These are phyloP conservation scores for Pseudomonodictys pantanalensis DNA, from an alignment of 495 filamentous ascomycete species.

Conservation along the genomic window DNA sequence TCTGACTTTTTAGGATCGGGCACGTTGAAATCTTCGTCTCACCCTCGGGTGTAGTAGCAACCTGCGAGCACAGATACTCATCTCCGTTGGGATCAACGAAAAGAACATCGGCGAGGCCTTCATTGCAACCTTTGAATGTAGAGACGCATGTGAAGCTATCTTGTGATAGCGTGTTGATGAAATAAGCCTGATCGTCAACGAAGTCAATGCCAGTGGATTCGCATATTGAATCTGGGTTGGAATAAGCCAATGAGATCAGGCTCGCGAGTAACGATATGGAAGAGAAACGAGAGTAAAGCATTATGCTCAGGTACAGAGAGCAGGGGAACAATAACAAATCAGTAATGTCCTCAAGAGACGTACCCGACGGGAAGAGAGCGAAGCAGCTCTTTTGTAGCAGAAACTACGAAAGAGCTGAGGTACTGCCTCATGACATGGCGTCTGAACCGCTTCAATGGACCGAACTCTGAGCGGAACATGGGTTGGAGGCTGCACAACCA, in stretches of 20 bases:
- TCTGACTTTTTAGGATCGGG: slow-evolving; percentile 38
- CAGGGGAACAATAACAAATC: background rate
- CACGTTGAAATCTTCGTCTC: slow-evolving; percentile 38
- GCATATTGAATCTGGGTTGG: slow-evolving; percentile 25
- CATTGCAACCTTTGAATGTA: slow-evolving; percentile 38
- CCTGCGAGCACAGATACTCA: slow-evolving; percentile 36
- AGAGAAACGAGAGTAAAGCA: slow-evolving; percentile 21
- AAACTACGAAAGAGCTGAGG: slow-evolving; percentile 8
- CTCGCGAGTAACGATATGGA: slow-evolving; percentile 13
- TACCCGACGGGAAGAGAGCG: background rate
- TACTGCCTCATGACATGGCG: slow-evolving; percentile 11
- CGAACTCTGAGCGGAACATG: no score
- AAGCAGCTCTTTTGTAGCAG: slow-evolving; percentile 15
- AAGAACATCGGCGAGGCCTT: slow-evolving; percentile 36
- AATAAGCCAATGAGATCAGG: slow-evolving; percentile 14
- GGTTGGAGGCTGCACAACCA: no score
- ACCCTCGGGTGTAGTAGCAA: slow-evolving; percentile 33
- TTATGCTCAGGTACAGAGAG: slow-evolving; percentile 1
- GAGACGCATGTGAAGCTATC: slow-evolving; percentile 39
- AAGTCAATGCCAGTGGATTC: slow-evolving; percentile 40
- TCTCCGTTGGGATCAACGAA: slow-evolving; percentile 39
- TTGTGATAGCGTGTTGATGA: slow-evolving; percentile 38
- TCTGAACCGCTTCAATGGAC: slow-evolving; percentile 1
- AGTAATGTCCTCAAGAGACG: no score
- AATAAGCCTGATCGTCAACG: slow-evolving; percentile 36